These are phyloP conservation scores for Podospora comata DNA, from an alignment of 495 filamentous ascomycete species.

Conservation along the genomic window DNA sequence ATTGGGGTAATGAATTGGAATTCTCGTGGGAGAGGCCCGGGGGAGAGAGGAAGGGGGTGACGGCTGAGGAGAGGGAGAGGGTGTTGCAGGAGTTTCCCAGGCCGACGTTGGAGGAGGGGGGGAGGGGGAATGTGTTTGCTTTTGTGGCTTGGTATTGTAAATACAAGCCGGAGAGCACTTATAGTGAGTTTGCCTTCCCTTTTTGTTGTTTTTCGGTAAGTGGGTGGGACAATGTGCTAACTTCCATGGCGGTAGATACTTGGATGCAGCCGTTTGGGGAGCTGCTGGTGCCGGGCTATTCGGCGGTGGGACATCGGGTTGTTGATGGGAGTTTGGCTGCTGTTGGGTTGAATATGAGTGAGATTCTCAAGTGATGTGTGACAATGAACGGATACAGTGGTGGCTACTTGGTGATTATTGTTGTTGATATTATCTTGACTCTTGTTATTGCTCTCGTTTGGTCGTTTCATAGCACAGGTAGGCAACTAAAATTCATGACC, in stretches of 20 bases:
- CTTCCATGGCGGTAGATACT: slow-evolving; percentile 24
- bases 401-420: no score
- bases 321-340: slow-evolving; percentile 22
- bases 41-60: slow-evolving; percentile 25
- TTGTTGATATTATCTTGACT: no score
- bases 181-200: slow-evolving; percentile 32
- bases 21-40: slow-evolving; percentile 22
- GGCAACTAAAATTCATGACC: no score
- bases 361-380: not conserved
- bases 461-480: no score
- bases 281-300: slow-evolving; percentile 27
- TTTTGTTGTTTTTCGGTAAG: slow-evolving; percentile 11
- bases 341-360: slow-evolving; percentile 10
- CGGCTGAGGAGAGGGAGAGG: not conserved
- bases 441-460: no score
- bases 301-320: slow-evolving; percentile 28
- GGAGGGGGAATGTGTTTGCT: no score
- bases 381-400: no score
- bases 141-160: slow-evolving; percentile 11
- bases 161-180: slow-evolving; percentile 42
- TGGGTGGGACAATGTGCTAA: slow-evolving; percentile 1
- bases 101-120: no score
- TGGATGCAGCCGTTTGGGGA: slow-evolving; percentile 31
- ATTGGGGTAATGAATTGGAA: slow-evolving; percentile 38
- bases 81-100: slow-evolving; percentile 4